phyloP scores from a whole-genome alignment of 495 filamentous ascomycete genomes.

The Glonium stellatum region DNA sequence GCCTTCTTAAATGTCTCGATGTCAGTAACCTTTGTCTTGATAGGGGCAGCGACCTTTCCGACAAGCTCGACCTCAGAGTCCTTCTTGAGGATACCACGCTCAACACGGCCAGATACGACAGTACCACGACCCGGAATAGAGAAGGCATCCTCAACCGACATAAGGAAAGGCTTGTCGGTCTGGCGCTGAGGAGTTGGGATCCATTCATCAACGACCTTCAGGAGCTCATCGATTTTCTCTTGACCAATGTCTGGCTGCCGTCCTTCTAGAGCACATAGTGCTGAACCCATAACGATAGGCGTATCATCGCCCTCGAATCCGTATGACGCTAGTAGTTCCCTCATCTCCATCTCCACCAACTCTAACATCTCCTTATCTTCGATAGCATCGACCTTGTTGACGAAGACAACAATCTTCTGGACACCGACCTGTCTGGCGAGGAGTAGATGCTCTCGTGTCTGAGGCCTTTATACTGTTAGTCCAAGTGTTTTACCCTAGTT shows the following conservation, averaged over 20 bases:
- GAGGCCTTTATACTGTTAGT: slow-evolving; percentile 55
- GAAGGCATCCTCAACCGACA: slow-evolving; percentile 98
- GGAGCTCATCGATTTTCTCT: slow-evolving; percentile 76
- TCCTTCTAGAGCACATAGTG: slow-evolving; percentile 87
- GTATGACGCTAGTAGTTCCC: slow-evolving; percentile 83
- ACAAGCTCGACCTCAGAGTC: slow-evolving; percentile 90
- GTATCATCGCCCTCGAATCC: slow-evolving; percentile 98
- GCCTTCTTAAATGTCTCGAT: slow-evolving; percentile 99
- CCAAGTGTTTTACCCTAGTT: slow-evolving; percentile 17
- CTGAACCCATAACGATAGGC: slow-evolving; percentile 92
- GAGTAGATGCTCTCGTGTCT: slow-evolving; percentile 96
- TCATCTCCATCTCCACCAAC: slow-evolving; percentile 99
- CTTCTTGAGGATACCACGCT: slow-evolving; percentile 87
- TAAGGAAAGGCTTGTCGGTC: slow-evolving; percentile 94
- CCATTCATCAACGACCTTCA: slow-evolving; percentile 88
- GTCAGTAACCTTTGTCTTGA: slow-evolving; percentile 98
- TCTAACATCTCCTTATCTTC: slow-evolving; percentile 99
- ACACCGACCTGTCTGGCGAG: slow-evolving; percentile 97
- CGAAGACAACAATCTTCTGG: slow-evolving; percentile 95
- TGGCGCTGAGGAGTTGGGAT: slow-evolving; percentile 90
- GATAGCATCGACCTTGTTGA: slow-evolving; percentile 96
- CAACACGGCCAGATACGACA: slow-evolving; percentile 91
- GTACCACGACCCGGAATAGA: slow-evolving; percentile 96
- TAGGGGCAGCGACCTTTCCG: slow-evolving; percentile 65
- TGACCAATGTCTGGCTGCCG: slow-evolving; percentile 80